Evolutionary conservation across 805 yeast species (phyloP).

Genomic region (Kodamaea sagamina): DNA sequence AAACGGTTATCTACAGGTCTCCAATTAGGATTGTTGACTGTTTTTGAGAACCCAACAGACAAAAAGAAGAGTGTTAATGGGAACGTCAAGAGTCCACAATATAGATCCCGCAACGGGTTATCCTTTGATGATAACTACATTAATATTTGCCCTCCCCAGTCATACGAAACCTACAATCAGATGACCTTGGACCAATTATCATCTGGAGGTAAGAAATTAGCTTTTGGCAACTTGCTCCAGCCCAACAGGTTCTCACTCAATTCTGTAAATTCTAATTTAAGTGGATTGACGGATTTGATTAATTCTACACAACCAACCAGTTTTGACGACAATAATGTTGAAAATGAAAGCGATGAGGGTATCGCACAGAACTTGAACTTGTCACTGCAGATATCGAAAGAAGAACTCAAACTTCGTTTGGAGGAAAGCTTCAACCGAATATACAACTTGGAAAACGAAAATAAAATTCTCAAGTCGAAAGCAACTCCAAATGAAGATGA

Average conservation of each 20-base stretch:
- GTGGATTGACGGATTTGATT: constrained; percentile 49
- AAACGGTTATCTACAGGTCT: constrained; percentile 40
- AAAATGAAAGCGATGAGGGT: constrained; percentile 7
- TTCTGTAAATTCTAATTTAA: constrained; percentile 50
- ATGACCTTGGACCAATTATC: constrained; percentile 40
- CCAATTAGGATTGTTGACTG: constrained; percentile 41
- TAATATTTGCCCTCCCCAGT: constrained; percentile 23
- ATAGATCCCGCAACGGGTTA: constrained; percentile 6
- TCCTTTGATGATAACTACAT: constrained; percentile 31
- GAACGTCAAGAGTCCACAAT: not conserved
- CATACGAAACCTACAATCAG: constrained; percentile 37
- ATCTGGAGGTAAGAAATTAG: constrained; percentile 15
- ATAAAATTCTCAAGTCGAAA: constrained; percentile 21
- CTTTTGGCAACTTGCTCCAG: constrained; percentile 15
- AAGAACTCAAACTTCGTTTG: constrained; percentile 33
- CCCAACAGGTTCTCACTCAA: constrained; percentile 50
- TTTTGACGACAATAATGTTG: constrained; percentile 25
- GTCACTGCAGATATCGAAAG: constrained; percentile 28
- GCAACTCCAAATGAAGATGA: not conserved
- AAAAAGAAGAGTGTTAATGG: not conserved
- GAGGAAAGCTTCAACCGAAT: constrained; percentile 43
- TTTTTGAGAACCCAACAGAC: constrained; percentile 33
- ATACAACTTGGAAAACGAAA: constrained; percentile 35
- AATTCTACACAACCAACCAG: constrained; percentile 49
- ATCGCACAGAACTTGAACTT: constrained; percentile 3